Evolutionary conservation across 2,329 filamentous ascomycete genomes (phyloP), one percentile per base, ranked within the genome.

Genomic region (Diaporthe batatas): DNA sequence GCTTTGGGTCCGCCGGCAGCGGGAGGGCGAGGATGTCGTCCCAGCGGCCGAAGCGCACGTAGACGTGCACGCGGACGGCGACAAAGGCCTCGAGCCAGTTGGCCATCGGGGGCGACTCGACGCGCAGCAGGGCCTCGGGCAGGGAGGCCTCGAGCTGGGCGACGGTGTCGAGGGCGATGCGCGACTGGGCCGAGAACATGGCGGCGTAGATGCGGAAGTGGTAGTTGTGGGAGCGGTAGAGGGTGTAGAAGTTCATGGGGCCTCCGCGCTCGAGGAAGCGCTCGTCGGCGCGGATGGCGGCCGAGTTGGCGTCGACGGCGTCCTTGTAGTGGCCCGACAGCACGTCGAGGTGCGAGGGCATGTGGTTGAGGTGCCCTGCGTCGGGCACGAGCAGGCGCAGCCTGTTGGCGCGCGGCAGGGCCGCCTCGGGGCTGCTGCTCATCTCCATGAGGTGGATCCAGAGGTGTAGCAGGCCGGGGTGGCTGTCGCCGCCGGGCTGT

Each of bases 301-400:
- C 86, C 2, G 87, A 84, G 79, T 95, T 95, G 5, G 91, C 91
- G 1, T 84, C 83, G 68, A 95, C 90, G 6, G 92, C 92, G 11
- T 85, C 85, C 39, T 87, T 84, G 78, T 94, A 95, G 77, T 94
- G 89, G 16, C 93, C 93, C 36, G 91, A 88, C 0, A 95, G 86
- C 14, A 94, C 88, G 79, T 95, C 93, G 47, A 95, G 84, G 79
- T 96, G 93, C 0, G 90, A 90, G 0, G 93, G 93, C 93, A 96
- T 95, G 68, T 75, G 73, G 32, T 67, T 73, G 0, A 94, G 82
- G 79, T 95, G 93, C 0, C 92, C 92, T 0, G 89, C 86, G 78
- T 94, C 92, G 0, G 92, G 92, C 0, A 92, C 88, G 2, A 94
- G 85, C 12, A 84, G 86, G 29, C 92, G 89, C 14, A 94, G 85